Evolutionary conservation across 257 asterid species (phyloP), one percentile per base, ranked within the genome.

Genomic region (Datura wrightii): DNA sequence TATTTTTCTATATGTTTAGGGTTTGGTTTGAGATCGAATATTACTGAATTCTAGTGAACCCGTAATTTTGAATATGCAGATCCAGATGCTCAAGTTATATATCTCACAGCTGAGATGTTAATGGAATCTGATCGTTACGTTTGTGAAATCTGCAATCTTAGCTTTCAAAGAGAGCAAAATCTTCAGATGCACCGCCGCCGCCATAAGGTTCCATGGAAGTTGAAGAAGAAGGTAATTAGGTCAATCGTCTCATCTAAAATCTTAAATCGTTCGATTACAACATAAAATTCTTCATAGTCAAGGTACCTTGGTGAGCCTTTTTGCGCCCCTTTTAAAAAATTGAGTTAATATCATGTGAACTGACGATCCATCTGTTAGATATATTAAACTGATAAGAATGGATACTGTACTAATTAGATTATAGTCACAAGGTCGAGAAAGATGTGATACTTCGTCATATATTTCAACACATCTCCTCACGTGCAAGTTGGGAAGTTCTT

Each of bases 41-140:
- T 4, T 39, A 39, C 3, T 67, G 8, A 69, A 39, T 69, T 69
- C 0, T 69, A 19, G 8, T 69, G 34, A 69, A 69, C 52, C 42
- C 52, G 4, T 65, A 36, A 11, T 34, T 54, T 11, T 2, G 3
- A 34, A 15, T 3, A 37, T 80, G 70, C 74, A 89, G 92, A 89
- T 88, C 90, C 90, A 67, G 89, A 88, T 83, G 92, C 92, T 52
- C 90, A 89, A 66, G 90, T 88, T 63, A 87, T 89, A 0, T 88
- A 84, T 66, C 89, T 89, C 2, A 82, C 90, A 6, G 89, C 90
- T 13, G 89, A 89, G 83, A 83, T 84, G 86, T 78, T 89, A 46
- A 88, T 89, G 92, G 89, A 88, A 83, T 87, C 90, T 41, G 90
- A 89, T 62, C 87, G 88, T 11, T 88, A 84, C 83, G 84, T 87